Conservation (phyloP, 257 asterid species). For the Fraxinus excelsior region DNA sequence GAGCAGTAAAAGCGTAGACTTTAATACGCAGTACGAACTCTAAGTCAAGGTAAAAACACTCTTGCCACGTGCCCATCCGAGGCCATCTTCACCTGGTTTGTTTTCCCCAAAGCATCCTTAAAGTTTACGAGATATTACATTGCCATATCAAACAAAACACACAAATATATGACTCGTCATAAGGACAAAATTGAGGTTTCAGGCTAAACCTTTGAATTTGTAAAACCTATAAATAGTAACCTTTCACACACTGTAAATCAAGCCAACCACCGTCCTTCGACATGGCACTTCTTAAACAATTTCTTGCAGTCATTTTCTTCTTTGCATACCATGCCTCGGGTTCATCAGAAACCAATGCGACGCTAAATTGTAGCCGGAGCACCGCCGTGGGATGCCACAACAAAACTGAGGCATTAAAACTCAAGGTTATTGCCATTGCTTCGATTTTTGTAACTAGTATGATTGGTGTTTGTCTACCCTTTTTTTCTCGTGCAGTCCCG, state of each 20-base stretch:
- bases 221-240: neutral
- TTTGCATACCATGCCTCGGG: neutral
- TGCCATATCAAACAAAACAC: neutral
- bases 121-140: neutral
- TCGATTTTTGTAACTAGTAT: slow-evolving; percentile 37
- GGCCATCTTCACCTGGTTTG: too few species aligned
- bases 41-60: neutral
- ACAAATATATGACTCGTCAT: neutral
- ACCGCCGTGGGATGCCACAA: slow-evolving; percentile 26
- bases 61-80: slow-evolving; percentile 7
- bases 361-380: neutral
- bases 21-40: neutral
- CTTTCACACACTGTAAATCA: neutral
- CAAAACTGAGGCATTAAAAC: slow-evolving; percentile 26
- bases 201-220: neutral
- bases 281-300: slow-evolving; percentile 1
- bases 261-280: neutral
- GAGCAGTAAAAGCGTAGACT: neutral
- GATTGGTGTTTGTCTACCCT: slow-evolving; percentile 42
- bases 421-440: slow-evolving; percentile 38
- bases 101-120: slow-evolving; percentile 4
- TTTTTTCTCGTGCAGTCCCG: slow-evolving; percentile 28
- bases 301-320: neutral
- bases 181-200: slow-evolving; percentile 5
- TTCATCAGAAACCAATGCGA: neutral